Conservation (phyloP, 768 basidiomycete genomes). For the Phlebiopsis gigantea region DNA sequence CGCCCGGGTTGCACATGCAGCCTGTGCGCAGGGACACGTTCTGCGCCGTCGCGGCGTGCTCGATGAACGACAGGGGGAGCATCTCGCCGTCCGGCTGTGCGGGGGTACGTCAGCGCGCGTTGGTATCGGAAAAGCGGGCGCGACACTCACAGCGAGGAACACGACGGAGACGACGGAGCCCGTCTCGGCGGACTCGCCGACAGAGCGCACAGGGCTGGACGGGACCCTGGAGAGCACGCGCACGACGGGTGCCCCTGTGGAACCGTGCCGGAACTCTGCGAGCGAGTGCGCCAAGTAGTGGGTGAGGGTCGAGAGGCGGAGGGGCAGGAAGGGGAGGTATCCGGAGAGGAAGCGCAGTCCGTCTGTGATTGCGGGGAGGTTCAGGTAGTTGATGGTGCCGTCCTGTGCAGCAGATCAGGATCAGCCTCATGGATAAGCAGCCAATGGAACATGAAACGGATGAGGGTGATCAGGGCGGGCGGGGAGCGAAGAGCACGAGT, state of each 20-base stretch:
- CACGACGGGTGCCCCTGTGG: slow-evolving; percentile 52
- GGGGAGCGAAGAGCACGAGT: not conserved
- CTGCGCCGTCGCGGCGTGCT: slow-evolving; percentile 56
- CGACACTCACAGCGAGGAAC: slow-evolving; percentile 58
- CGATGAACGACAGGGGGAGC: slow-evolving; percentile 70
- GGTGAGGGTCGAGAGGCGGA: slow-evolving; percentile 66
- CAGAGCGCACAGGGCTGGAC: slow-evolving; percentile 41
- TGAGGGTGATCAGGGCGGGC: not conserved
- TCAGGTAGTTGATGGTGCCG: slow-evolving; percentile 80
- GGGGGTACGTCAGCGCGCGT: slow-evolving; percentile 9
- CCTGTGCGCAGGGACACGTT: slow-evolving; percentile 77
- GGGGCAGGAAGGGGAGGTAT: slow-evolving; percentile 74
- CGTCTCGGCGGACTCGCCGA: slow-evolving; percentile 63
- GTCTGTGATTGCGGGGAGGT: slow-evolving; percentile 70
- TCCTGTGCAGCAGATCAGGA: slow-evolving; percentile 46
- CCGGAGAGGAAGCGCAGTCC: slow-evolving; percentile 74
- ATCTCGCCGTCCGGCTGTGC: slow-evolving; percentile 58
- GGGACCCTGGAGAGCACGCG: slow-evolving; percentile 65
- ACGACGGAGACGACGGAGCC: slow-evolving; percentile 61
- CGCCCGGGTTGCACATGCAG: slow-evolving; percentile 85
- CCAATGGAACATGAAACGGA: slow-evolving; percentile 1
- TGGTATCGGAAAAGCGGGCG: not conserved
- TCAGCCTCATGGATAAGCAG: slow-evolving; percentile 5
- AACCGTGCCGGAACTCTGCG: slow-evolving; percentile 55
- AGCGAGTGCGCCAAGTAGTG: slow-evolving; percentile 56